Evolutionary conservation across 495 filamentous ascomycete genomes (phyloP).

Genomic region (Annulohypoxylon nitens): DNA sequence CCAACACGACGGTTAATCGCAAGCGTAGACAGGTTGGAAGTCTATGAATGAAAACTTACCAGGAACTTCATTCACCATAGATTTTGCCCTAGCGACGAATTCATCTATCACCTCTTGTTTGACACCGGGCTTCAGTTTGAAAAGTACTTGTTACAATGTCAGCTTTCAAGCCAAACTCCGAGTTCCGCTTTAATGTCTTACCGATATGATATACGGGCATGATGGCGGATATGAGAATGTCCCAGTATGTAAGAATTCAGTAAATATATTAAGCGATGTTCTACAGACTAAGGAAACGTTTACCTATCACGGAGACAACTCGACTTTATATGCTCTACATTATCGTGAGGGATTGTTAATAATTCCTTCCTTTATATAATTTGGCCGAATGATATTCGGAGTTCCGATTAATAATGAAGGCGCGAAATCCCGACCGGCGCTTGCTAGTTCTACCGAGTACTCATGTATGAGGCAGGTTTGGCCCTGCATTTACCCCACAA

Average conservation of each 20-base stretch:
- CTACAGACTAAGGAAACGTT: background rate
- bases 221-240: constrained; percentile 1
- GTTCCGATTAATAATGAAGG: background rate
- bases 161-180: background rate
- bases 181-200: background rate
- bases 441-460: background rate
- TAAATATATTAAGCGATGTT: background rate
- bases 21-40: background rate
- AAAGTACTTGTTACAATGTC: constrained; percentile 8
- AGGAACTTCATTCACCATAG: constrained; percentile 20
- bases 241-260: background rate
- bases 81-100: constrained; percentile 14
- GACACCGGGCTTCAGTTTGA: constrained; percentile 5
- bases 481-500: constrained; percentile 9
- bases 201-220: constrained; percentile 36
- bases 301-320: background rate
- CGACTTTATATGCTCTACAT: background rate
- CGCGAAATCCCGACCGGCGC: constrained; percentile 1
- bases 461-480: background rate
- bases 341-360: background rate
- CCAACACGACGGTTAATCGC: constrained; percentile 1
- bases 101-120: constrained; percentile 14
- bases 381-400: constrained; percentile 5
- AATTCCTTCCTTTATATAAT: background rate
- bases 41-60: background rate